A percentile compares a stretch with the other conserved stretches of the same genome.
phyloP scores from a whole-genome alignment of 1,284 basidiomycete genomes.

The Malassezia sp. region DNA sequence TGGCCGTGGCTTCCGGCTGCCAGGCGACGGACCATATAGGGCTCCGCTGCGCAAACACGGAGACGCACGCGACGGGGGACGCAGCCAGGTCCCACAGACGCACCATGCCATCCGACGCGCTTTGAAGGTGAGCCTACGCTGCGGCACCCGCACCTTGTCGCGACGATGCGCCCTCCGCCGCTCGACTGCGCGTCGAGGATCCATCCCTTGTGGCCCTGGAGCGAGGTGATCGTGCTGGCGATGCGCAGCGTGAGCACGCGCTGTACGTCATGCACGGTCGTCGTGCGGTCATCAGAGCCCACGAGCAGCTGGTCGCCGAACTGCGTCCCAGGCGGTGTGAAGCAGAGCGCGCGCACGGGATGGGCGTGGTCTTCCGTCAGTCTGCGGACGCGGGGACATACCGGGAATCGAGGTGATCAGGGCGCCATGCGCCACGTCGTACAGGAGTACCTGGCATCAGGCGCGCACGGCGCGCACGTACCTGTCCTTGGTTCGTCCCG shows the following conservation, averaged over 20 bases:
- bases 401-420: background rate
- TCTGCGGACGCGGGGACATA: background rate
- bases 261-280: constrained; percentile 11
- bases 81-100: constrained; percentile 12
- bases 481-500: constrained; percentile 11
- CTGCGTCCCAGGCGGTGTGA: constrained; percentile 1
- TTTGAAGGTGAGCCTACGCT: background rate
- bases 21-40: constrained; percentile 10
- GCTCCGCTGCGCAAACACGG: background rate
- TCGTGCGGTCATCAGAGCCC: constrained; percentile 11
- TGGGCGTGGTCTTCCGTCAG: constrained; percentile 7
- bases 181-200: constrained; percentile 9
- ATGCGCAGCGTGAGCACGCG: constrained; percentile 1
- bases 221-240: constrained; percentile 1
- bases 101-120: constrained; percentile 2
- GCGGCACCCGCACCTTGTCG: constrained; percentile 4
- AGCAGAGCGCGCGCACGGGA: constrained; percentile 11
- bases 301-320: constrained; percentile 9
- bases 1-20: background rate
- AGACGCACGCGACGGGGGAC: constrained; percentile 6
- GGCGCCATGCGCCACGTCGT: background rate
- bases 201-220: constrained; percentile 16
- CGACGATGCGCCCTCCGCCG: constrained; percentile 12
- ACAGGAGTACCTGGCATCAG: background rate
- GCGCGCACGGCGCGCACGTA: background rate